phyloP scores from a whole-genome alignment of 2,329 filamentous ascomycete genomes.

The Aspergillus ibericus region DNA sequence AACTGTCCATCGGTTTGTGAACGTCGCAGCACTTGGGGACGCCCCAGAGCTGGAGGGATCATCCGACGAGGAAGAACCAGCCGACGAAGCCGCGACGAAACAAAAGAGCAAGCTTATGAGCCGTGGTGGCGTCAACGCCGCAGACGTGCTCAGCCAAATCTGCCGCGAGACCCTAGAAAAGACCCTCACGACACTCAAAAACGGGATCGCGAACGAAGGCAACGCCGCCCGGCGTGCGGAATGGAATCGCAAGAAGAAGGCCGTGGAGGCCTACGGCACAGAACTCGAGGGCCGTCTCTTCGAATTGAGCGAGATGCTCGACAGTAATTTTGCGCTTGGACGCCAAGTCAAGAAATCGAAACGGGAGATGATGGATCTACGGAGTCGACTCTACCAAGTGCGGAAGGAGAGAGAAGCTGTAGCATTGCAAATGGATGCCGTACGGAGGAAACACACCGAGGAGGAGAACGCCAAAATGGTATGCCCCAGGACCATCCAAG shows the following conservation, averaged over 20 bases:
- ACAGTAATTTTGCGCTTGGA: slow-evolving; percentile 50
- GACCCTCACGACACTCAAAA: slow-evolving; percentile 44
- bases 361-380: slow-evolving; percentile 47
- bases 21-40: slow-evolving; percentile 33
- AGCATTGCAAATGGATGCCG: slow-evolving; percentile 52
- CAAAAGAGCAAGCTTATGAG: slow-evolving; percentile 40
- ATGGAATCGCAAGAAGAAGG: slow-evolving; percentile 47
- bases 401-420: slow-evolving; percentile 51
- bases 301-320: slow-evolving; percentile 53
- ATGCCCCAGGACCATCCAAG: no score
- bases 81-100: slow-evolving; percentile 34
- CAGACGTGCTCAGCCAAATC: slow-evolving; percentile 53
- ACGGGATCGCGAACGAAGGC: slow-evolving; percentile 41
- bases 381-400: slow-evolving; percentile 50
- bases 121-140: slow-evolving; percentile 49
- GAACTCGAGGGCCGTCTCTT: slow-evolving; percentile 52
- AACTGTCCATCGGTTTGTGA: slow-evolving; percentile 43
- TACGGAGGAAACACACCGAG: slow-evolving; percentile 44
- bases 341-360: slow-evolving; percentile 47
- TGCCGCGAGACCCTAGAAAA: slow-evolving; percentile 53
- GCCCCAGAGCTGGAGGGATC: slow-evolving; percentile 20
- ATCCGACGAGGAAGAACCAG: slow-evolving; percentile 27
- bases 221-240: slow-evolving; percentile 42
- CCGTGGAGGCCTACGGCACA: slow-evolving; percentile 49
- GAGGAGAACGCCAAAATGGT: slow-evolving; percentile 40